Evolutionary conservation across 805 yeast species (phyloP).

Genomic region (Lipomyces spencermartinsiae): DNA sequence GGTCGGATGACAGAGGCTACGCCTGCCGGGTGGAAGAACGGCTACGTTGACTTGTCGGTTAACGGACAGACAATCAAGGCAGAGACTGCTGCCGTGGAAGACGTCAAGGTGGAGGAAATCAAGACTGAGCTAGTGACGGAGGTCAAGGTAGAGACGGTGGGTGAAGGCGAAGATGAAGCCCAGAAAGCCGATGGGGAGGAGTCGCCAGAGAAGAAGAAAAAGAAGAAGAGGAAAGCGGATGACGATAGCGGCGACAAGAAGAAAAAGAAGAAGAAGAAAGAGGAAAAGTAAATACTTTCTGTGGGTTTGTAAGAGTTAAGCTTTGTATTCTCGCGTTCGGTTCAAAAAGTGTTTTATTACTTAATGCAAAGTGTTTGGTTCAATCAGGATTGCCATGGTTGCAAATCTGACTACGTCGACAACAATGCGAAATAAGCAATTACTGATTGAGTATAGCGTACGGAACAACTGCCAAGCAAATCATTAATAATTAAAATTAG

Average conservation of each 20-base stretch:
- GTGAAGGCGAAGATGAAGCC: conserved; percentile 21
- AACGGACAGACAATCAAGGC: conserved; percentile 56
- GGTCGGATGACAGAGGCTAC: conserved; percentile 94
- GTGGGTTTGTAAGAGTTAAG: not conserved
- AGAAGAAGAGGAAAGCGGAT: conserved; percentile 34
- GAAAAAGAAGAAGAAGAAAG: conserved; percentile 27
- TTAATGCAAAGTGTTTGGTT: not conserved
- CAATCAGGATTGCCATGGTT: not conserved
- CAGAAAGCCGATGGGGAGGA: conserved; percentile 20
- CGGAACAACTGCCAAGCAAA: not conserved
- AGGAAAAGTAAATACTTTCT: not conserved
- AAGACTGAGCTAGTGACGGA: conserved; percentile 62
- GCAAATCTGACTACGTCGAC: not conserved
- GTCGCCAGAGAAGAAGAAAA: conserved; percentile 33
- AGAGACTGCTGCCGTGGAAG: conserved; percentile 46
- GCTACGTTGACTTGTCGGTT: conserved; percentile 64
- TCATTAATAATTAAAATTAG: not conserved
- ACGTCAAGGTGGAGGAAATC: conserved; percentile 67
- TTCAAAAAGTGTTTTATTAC: not conserved
- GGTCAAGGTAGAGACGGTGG: conserved; percentile 39
- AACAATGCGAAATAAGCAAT: not conserved
- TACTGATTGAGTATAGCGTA: not conserved
- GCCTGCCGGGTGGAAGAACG: conserved; percentile 88
- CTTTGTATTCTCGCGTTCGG: not conserved
- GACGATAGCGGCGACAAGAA: conserved; percentile 31